A percentile compares a stretch with the other conserved stretches of the same genome.
Conservation (phyloP, 306 rosid genomes). For the Herpetospermum pedunculosum region DNA sequence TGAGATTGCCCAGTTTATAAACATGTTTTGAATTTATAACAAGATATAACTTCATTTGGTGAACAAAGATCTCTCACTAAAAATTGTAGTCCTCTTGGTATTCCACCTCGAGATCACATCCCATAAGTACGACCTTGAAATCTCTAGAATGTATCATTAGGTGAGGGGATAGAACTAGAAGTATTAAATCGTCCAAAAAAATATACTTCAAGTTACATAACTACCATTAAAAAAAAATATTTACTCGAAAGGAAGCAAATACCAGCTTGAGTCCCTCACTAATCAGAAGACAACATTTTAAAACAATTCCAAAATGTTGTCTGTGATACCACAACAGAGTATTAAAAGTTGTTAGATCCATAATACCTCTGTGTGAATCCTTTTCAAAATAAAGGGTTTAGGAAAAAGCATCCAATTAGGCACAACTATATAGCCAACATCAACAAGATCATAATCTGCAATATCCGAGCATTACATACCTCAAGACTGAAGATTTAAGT, state of each 20-base stretch:
- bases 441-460: conserved; percentile 89
- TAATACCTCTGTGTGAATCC: conserved; percentile 72
- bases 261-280: background rate
- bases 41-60: too few species aligned
- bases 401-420: conserved; percentile 99
- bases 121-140: conserved; percentile 94
- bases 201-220: background rate
- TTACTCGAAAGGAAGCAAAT: background rate
- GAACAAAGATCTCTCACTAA: conserved; percentile 94
- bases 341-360: conserved; percentile 8
- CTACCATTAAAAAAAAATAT: too few species aligned
- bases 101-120: conserved; percentile 71
- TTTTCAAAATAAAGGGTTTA: conserved; percentile 87
- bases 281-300: background rate
- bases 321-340: background rate
- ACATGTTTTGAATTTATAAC: too few species aligned
- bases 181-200: background rate
- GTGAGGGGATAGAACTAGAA: background rate
- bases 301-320: background rate
- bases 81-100: conserved; percentile 85
- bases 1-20: too few species aligned
- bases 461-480: conserved; percentile 14
- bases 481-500: background rate
- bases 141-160: conserved; percentile 45
- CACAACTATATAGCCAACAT: conserved; percentile 78